Evolutionary conservation across 148 eudicot species (phyloP).

Genomic region (Simmondsia chinensis): DNA sequence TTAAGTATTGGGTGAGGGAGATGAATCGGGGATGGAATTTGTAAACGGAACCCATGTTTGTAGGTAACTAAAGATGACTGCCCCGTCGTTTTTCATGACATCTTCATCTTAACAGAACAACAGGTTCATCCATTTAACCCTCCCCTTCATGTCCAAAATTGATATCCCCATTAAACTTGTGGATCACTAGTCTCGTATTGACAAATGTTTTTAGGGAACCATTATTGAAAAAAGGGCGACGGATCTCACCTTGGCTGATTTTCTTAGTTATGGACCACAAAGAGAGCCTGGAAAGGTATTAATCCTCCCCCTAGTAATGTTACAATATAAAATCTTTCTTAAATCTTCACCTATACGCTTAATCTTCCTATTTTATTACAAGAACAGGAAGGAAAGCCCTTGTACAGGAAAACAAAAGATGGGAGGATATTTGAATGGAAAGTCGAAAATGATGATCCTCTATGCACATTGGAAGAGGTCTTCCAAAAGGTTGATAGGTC

Average conservation of each 20-base stretch:
- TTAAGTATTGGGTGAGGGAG: slow-evolving; percentile 12
- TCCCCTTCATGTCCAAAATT: too few species aligned
- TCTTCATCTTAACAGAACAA: slow-evolving; percentile 13
- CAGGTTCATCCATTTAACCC: slow-evolving; percentile 11
- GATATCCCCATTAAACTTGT: too few species aligned
- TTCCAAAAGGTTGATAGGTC: slow-evolving; percentile 23
- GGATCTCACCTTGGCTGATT: slow-evolving; percentile 24
- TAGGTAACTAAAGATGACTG: slow-evolving; percentile 42
- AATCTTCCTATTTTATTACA: too few species aligned
- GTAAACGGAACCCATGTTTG: slow-evolving; percentile 21
- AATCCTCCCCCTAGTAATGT: not conserved
- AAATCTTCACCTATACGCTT: too few species aligned
- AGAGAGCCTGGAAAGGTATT: slow-evolving; percentile 24
- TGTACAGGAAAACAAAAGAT: slow-evolving; percentile 29
- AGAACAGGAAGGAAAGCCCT: slow-evolving; percentile 30
- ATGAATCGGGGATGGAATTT: slow-evolving; percentile 12
- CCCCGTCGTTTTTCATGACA: slow-evolving; percentile 40
- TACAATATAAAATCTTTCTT: not conserved
- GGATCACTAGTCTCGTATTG: not conserved
- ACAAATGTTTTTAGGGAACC: slow-evolving; percentile 14
- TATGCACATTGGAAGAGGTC: slow-evolving; percentile 42
- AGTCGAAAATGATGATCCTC: slow-evolving; percentile 32
- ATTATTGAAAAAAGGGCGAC: slow-evolving; percentile 35
- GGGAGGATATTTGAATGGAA: slow-evolving; percentile 32
- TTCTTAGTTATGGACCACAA: slow-evolving; percentile 38